These are phyloP conservation scores for Fusarium oligoseptatum DNA, from an alignment of 2,329 filamentous ascomycete species.

Conservation along the genomic window DNA sequence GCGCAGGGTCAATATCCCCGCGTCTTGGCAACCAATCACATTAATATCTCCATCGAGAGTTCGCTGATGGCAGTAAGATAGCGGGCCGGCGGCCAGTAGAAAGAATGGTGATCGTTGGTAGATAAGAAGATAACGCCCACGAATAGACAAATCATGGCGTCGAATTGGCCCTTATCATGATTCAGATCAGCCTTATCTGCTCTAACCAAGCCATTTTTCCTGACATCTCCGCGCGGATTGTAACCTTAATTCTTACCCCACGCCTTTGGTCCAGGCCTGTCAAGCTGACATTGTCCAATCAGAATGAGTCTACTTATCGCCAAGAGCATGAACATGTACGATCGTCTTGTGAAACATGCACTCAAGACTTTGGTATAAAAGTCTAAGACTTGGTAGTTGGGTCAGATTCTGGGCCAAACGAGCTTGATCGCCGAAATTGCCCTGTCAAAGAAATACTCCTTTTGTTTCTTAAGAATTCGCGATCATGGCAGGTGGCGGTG, in stretches of 20 bases:
- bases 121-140: slow-evolving; percentile 1
- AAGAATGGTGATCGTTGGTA: not conserved
- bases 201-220: not conserved
- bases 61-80: not conserved
- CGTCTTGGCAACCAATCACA: not conserved
- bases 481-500: slow-evolving; percentile 35
- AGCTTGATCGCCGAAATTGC: not conserved
- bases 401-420: not conserved
- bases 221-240: slow-evolving; percentile 1
- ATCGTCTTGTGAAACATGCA: not conserved
- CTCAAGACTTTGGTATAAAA: not conserved
- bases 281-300: not conserved
- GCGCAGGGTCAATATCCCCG: not conserved
- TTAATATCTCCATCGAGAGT: not conserved
- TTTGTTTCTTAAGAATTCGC: not conserved
- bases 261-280: not conserved
- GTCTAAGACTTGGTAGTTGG: not conserved
- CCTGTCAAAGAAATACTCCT: not conserved
- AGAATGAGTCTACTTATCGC: not conserved
- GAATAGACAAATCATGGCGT: not conserved
- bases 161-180: not conserved
- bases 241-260: not conserved
- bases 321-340: not conserved
- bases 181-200: not conserved
- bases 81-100: not conserved